Evolutionary conservation across 2,329 filamentous ascomycete species (phyloP).

Genomic region (Fusarium multiceps): DNA sequence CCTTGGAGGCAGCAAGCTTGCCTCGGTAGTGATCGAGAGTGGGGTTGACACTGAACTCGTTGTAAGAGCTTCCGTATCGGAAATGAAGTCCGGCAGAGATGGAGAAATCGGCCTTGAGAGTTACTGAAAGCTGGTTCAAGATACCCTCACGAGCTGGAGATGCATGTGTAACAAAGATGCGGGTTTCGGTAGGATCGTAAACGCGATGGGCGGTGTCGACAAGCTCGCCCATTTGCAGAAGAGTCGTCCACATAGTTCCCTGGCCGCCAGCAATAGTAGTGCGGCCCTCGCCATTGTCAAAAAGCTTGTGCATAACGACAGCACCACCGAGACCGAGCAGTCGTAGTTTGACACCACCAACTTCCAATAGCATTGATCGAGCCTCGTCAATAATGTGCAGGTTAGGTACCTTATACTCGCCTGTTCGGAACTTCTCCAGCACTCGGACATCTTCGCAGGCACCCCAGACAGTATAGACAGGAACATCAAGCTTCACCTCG

Average conservation of each 20-base stretch:
- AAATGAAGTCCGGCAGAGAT: conserved; percentile 98
- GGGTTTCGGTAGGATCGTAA: conserved; percentile 97
- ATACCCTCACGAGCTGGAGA: conserved; percentile 97
- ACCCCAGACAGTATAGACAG: conserved; percentile 99
- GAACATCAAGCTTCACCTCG: conserved; percentile 90
- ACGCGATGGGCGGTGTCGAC: conserved; percentile 98
- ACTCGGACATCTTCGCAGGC: conserved; percentile 98
- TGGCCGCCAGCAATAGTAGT: conserved; percentile 98
- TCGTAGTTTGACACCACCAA: conserved; percentile 95
- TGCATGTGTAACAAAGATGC: conserved; percentile 95
- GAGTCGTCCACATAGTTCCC: conserved; percentile 99
- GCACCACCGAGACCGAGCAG: conserved; percentile 93
- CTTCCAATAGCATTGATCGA: conserved; percentile 91
- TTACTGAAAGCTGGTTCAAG: conserved; percentile 96
- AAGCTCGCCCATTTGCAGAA: conserved; percentile 97
- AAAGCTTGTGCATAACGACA: conserved; percentile 99
- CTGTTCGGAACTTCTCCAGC: conserved; percentile 95
- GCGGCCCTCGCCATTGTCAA: conserved; percentile 97
- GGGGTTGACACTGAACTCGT: conserved; percentile 99
- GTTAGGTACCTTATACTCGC: conserved; percentile 97
- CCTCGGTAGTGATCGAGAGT: conserved; percentile 98
- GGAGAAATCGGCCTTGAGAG: conserved; percentile 97
- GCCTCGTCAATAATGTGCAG: conserved; percentile 99
- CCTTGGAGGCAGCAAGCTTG: conserved; percentile 97
- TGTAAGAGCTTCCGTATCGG: conserved; percentile 98